phyloP scores from a whole-genome alignment of 148 eudicot species.

The Gaultheria prostrata region DNA sequence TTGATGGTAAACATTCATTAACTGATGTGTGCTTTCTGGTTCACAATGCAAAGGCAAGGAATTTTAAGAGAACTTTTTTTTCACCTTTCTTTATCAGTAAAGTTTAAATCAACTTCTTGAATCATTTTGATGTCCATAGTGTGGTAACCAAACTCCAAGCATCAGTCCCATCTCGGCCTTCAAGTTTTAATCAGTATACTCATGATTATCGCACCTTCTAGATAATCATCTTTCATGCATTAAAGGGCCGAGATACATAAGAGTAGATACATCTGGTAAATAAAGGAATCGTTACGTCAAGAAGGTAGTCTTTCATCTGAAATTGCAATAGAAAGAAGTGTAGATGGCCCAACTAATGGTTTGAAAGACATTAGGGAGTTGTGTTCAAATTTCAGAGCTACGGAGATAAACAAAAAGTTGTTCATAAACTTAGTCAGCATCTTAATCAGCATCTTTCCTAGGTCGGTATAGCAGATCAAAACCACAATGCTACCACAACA shows the following conservation, averaged over 20 bases:
- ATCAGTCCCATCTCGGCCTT: not conserved
- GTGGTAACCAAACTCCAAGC: not conserved
- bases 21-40: not conserved
- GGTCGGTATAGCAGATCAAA: not conserved
- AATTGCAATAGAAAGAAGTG: not conserved
- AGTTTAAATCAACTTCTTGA: not conserved
- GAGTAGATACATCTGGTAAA: not conserved
- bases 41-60: not conserved
- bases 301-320: not conserved
- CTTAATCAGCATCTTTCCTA: slow-evolving; percentile 7
- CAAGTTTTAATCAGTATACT: not conserved
- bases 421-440: not conserved
- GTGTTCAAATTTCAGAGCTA: not conserved
- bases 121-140: not conserved
- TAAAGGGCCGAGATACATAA: not conserved
- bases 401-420: not conserved
- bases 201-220: not conserved
- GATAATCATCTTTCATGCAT: not conserved
- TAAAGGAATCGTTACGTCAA: not conserved
- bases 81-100: not conserved
- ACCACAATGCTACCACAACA: not conserved
- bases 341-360: not conserved
- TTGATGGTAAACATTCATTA: not conserved
- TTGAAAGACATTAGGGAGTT: not conserved
- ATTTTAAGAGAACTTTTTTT: not conserved